These are phyloP conservation scores for Penicillium malachiteum DNA, from an alignment of 495 filamentous ascomycete species.

Conservation along the genomic window DNA sequence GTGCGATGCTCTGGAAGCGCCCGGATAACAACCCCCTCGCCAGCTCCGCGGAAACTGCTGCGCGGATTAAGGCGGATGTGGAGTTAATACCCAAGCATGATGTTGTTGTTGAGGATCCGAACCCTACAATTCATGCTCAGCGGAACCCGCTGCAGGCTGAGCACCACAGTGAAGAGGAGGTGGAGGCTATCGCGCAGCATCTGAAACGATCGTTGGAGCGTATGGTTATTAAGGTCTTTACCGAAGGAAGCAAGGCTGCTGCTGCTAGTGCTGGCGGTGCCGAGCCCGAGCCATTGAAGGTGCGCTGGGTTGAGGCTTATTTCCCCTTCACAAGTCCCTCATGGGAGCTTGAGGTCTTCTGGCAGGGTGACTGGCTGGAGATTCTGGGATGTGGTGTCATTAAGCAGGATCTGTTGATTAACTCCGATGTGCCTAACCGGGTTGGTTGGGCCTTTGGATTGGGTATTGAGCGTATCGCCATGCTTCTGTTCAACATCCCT, in stretches of 20 bases:
- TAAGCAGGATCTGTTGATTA: conserved; percentile 72
- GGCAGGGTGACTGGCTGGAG: conserved; percentile 93
- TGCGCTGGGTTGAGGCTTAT: conserved; percentile 95
- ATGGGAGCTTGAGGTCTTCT: conserved; percentile 96
- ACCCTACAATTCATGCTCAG: conserved; percentile 74
- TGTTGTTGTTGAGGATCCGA: conserved; percentile 78
- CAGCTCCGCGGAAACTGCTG: conserved; percentile 34
- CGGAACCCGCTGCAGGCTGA: conserved; percentile 78
- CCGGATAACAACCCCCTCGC: conserved; percentile 58
- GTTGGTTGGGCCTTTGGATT: conserved; percentile 96
- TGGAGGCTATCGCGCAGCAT: conserved; percentile 79
- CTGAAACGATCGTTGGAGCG: conserved; percentile 86
- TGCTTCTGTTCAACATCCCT: conserved; percentile 92
- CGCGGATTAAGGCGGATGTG: conserved; percentile 61
- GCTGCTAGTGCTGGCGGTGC: conserved; percentile 46
- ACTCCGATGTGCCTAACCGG: conserved; percentile 71
- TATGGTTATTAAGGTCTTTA: conserved; percentile 87
- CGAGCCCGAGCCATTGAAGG: conserved; percentile 65
- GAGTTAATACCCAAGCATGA: conserved; percentile 64
- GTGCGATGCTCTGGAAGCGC: conserved; percentile 86
- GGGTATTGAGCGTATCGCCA: conserved; percentile 89
- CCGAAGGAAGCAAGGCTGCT: conserved; percentile 68
- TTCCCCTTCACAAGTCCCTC: conserved; percentile 93
- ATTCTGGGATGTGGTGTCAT: conserved; percentile 91
- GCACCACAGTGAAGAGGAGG: conserved; percentile 71